Evolutionary conservation across 2,329 filamentous ascomycete genomes (phyloP).

Genomic region (Penicillium sp.): DNA sequence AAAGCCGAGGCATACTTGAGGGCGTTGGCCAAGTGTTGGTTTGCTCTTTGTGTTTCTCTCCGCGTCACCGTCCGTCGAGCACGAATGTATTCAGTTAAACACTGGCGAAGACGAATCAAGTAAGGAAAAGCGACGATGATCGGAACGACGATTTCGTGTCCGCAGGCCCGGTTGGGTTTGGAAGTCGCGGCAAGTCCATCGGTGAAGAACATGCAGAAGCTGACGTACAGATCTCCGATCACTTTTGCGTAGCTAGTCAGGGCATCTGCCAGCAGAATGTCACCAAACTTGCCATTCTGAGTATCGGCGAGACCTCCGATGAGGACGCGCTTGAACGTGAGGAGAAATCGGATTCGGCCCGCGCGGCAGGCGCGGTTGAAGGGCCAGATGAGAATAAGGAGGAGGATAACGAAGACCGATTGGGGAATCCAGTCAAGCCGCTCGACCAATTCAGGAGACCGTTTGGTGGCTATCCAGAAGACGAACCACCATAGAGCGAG

Average conservation of each 20-base stretch:
- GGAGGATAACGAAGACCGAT: constrained; percentile 70
- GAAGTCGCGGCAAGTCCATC: constrained; percentile 68
- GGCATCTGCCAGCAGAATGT: constrained; percentile 89
- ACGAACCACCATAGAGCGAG: constrained; percentile 67
- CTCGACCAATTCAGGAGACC: constrained; percentile 65
- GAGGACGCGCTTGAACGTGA: constrained; percentile 71
- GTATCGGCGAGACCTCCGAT: constrained; percentile 82
- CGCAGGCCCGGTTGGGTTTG: constrained; percentile 75
- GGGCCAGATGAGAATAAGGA: constrained; percentile 68
- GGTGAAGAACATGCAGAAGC: constrained; percentile 84
- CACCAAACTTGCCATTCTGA: constrained; percentile 88
- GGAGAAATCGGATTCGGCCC: constrained; percentile 71
- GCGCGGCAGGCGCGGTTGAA: constrained; percentile 63
- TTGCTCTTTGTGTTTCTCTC: constrained; percentile 62
- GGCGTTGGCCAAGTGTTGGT: constrained; percentile 88
- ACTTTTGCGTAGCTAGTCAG: constrained; percentile 93
- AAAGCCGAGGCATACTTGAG: constrained; percentile 93
- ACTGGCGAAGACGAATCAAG: constrained; percentile 84
- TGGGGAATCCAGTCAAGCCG: constrained; percentile 83
- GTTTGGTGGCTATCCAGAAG: constrained; percentile 79
- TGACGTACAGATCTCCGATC: constrained; percentile 82
- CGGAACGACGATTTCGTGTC: constrained; percentile 74
- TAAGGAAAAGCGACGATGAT: constrained; percentile 79
- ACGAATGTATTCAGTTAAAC: constrained; percentile 78
- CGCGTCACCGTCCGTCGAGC: constrained; percentile 54